A percentile compares a stretch with the other conserved stretches of the same genome.
These are phyloP conservation scores for Metschnikowia reukaufii DNA, from an alignment of 805 yeast genomes.

Conservation along the genomic window DNA sequence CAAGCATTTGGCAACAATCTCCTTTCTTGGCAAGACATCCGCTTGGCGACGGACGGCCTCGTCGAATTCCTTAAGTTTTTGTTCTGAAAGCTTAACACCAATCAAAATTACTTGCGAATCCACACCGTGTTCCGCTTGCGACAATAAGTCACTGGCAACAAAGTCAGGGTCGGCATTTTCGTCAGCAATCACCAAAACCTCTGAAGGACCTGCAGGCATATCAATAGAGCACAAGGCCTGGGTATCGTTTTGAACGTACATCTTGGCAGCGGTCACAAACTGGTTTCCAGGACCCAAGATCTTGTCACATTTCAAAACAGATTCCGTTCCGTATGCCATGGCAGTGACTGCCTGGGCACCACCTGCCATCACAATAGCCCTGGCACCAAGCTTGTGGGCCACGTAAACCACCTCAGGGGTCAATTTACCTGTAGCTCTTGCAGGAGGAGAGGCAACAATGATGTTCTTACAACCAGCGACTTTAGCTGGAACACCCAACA, in stretches of 20 bases:
- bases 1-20: constrained; percentile 88
- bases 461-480: constrained; percentile 97
- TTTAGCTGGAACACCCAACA: constrained; percentile 97
- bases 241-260: constrained; percentile 94
- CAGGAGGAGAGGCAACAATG: constrained; percentile 91
- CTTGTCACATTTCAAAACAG: constrained; percentile 92
- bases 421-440: constrained; percentile 81
- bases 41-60: constrained; percentile 87
- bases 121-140: constrained; percentile 98
- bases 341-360: constrained; percentile 99
- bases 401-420: constrained; percentile 98
- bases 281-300: constrained; percentile 99
- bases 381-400: constrained; percentile 93
- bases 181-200: constrained; percentile 95
- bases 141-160: constrained; percentile 93
- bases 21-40: constrained; percentile 79
- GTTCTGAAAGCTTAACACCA: constrained; percentile 67
- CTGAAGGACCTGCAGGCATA: constrained; percentile 99
- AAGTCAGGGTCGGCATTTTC: constrained; percentile 85
- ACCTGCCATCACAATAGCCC: constrained; percentile 89
- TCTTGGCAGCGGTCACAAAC: constrained; percentile 98
- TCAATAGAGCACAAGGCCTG: constrained; percentile 94
- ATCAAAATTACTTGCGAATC: constrained; percentile 95
- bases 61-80: constrained; percentile 68
- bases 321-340: constrained; percentile 96